Base-by-base conservation (phyloP, 768 basidiomycete genomes). In the Lactifluus piperatus region DNA sequence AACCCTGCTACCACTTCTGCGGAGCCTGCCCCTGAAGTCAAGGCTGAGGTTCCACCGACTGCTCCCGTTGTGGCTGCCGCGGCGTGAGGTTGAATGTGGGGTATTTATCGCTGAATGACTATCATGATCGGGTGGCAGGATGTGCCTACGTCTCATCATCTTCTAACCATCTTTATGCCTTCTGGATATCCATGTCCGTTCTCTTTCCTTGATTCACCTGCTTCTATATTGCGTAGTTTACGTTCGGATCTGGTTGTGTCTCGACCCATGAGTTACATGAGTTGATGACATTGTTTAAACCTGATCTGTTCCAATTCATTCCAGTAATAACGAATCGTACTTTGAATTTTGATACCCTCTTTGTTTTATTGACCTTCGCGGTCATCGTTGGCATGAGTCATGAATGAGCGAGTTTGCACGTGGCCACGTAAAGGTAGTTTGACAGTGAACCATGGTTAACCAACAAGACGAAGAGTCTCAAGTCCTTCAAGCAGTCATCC, bases 401-500 rank as follows among this genome's bases (percentile, higher is more conserved):
- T n/a, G n/a, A n/a, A n/a, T n/a, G n/a, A n/a, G n/a, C n/a, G n/a
- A n/a, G n/a, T n/a, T n/a, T n/a, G n/a, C n/a, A n/a, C n/a, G n/a
- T n/a, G n/a, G n/a, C n/a, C n/a, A n/a, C n/a, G n/a, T n/a, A n/a
- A n/a, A n/a, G n/a, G n/a, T n/a, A n/a, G n/a, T n/a, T n/a, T n/a
- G n/a, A n/a, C n/a, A n/a, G n/a, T n/a, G n/a, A n/a, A n/a, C n/a
- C n/a, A 87, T 86, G 66, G 86, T 88, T 64, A 84, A 84, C 60
- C 70, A 83, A 14, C 75, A 82, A 37, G 79, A 78, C 51, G 83
- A 84, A 14, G 86, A 92, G 51, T 90, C 94, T 54, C 88, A 97
- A 51, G 83, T 91, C 20, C 76, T 98, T 0, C 94, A 98, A 68
- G 95, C 95, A 18, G 89, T 98, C 56, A 84, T 99, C 45, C 85